A percentile compares a stretch with the other conserved stretches of the same genome.
Evolutionary conservation across 257 asterid genomes (phyloP).

Genomic region (Solanum clarkiae): DNA sequence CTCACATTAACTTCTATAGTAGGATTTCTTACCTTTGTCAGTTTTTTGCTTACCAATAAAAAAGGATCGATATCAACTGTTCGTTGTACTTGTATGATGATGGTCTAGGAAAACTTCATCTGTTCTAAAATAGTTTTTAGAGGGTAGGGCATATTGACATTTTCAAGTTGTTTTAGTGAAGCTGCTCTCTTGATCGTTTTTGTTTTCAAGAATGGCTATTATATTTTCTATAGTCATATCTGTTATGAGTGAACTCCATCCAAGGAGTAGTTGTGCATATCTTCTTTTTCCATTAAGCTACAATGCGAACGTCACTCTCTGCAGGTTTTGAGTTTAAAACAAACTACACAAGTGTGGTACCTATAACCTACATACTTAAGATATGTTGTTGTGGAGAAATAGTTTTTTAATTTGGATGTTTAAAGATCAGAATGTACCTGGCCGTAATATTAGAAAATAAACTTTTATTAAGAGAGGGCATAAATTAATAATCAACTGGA

Average conservation of each 20-base stretch:
- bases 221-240: not conserved
- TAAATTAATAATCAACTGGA: not conserved
- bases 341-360: not conserved
- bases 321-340: not conserved
- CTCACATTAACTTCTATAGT: not conserved
- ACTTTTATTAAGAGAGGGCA: not conserved
- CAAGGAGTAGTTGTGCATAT: not conserved
- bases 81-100: not conserved
- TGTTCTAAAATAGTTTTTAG: not conserved
- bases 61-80: not conserved
- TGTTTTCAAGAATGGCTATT: not conserved
- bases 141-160: not conserved
- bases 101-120: not conserved
- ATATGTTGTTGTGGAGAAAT: not conserved
- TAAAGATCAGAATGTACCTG: not conserved
- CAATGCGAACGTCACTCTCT: not conserved
- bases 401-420: not conserved
- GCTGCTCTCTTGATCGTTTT: not conserved
- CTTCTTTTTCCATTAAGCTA: not conserved
- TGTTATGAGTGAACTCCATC: not conserved
- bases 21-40: not conserved
- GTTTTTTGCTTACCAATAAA: not conserved
- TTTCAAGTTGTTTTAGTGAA: not conserved
- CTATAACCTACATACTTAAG: not conserved
- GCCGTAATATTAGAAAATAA: not conserved